Percentiles rank a stretch among this genome's conserved stretches.
phyloP scores from a whole-genome alignment of 257 asterid species.

The Przewalskia tangutica region DNA sequence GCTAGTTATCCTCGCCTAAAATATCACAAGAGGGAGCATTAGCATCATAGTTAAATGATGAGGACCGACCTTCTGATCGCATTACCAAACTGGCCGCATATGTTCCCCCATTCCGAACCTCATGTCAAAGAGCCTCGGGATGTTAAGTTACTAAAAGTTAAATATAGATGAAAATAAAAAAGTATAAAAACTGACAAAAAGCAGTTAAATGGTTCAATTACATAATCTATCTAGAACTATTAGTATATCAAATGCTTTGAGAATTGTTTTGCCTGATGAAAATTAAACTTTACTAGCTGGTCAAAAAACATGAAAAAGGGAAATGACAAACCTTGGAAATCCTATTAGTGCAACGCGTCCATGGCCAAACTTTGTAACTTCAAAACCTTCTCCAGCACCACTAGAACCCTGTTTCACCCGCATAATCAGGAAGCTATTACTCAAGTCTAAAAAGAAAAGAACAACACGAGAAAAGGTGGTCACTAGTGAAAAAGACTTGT shows the following conservation, averaged over 20 bases:
- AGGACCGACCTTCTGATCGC: background rate
- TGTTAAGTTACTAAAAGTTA: background rate
- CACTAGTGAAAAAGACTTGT: background rate
- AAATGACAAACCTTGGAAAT: constrained; percentile 78
- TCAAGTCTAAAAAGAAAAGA: background rate
- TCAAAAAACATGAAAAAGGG: background rate
- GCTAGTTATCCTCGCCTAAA: background rate
- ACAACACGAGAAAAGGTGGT: background rate
- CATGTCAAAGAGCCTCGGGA: background rate
- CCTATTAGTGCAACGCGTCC: constrained; percentile 97
- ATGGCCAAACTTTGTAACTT: constrained; percentile 94
- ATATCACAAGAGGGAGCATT: background rate
- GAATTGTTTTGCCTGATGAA: background rate
- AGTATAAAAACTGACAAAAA: background rate
- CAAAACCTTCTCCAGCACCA: constrained; percentile 99
- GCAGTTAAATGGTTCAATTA: background rate
- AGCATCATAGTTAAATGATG: background rate
- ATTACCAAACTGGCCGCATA: background rate
- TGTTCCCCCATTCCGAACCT: background rate
- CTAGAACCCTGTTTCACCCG: constrained; percentile 63
- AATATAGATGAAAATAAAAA: background rate
- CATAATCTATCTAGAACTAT: background rate
- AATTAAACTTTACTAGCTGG: background rate
- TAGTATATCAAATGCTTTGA: background rate
- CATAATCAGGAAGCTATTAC: background rate